A percentile compares a stretch with the other conserved stretches of the same genome.
These are phyloP conservation scores for Penicillium nordicum DNA, from an alignment of 2,329 filamentous ascomycete genomes.

Conservation along the genomic window DNA sequence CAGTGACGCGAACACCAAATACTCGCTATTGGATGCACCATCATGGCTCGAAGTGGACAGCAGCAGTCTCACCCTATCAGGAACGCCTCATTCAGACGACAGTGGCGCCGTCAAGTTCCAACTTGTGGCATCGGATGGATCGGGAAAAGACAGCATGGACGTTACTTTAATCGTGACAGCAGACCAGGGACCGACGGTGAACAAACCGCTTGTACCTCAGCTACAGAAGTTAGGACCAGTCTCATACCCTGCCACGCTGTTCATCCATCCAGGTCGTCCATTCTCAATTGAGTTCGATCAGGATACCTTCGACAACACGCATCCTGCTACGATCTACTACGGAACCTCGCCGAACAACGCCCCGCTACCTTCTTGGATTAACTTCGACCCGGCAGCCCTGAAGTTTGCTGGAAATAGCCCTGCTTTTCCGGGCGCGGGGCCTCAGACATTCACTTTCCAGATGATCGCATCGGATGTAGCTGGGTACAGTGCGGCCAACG, in stretches of 20 bases:
- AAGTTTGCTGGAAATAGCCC: slow-evolving; percentile 71
- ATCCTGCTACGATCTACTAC: slow-evolving; percentile 64
- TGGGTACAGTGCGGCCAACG: slow-evolving; percentile 67
- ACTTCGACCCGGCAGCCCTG: slow-evolving; percentile 63
- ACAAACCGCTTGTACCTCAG: slow-evolving; percentile 36
- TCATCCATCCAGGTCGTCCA: slow-evolving; percentile 37
- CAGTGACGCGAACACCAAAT: slow-evolving; percentile 54
- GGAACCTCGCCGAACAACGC: slow-evolving; percentile 72
- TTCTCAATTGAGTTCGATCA: slow-evolving; percentile 70
- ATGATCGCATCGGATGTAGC: slow-evolving; percentile 74
- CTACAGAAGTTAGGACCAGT: slow-evolving; percentile 35
- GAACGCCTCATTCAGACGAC: slow-evolving; percentile 60
- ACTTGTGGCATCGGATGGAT: slow-evolving; percentile 66
- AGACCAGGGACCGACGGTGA: slow-evolving; percentile 36
- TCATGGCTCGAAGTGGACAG: slow-evolving; percentile 72
- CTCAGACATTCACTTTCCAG: slow-evolving; percentile 68
- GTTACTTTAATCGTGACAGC: slow-evolving; percentile 68
- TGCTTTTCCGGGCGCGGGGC: slow-evolving; percentile 60
- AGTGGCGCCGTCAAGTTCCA: slow-evolving; percentile 60
- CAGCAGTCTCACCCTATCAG: slow-evolving; percentile 62
- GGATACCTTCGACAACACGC: slow-evolving; percentile 61
- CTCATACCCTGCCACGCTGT: slow-evolving; percentile 39
- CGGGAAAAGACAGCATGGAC: slow-evolving; percentile 61
- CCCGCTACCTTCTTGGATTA: slow-evolving; percentile 81
- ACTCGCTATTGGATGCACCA: slow-evolving; percentile 64